Percentiles rank a stretch among this genome's conserved stretches.
Conservation (phyloP, 768 basidiomycete genomes). For the Suillus paluster region DNA sequence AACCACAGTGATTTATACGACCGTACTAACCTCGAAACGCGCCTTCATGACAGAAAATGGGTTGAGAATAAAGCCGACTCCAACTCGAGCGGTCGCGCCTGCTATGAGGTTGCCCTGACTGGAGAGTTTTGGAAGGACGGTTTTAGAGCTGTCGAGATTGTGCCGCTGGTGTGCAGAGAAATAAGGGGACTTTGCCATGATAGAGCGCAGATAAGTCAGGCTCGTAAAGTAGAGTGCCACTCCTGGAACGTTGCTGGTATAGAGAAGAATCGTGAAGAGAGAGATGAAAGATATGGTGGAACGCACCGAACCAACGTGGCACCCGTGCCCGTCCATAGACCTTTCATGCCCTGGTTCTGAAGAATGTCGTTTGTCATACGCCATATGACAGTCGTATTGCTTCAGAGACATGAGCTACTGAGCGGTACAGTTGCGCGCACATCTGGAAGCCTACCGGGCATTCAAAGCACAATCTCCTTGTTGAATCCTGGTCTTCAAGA, state of each 20-base stretch:
- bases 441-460: slow-evolving; percentile 44
- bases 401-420: slow-evolving; percentile 15
- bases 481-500: slow-evolving; percentile 91
- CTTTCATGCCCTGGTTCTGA: slow-evolving; percentile 61
- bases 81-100: slow-evolving; percentile 81
- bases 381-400: slow-evolving; percentile 48
- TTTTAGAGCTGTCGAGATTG: slow-evolving; percentile 36
- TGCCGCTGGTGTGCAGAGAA: slow-evolving; percentile 49
- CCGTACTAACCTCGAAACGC: slow-evolving; percentile 75
- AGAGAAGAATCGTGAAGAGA: slow-evolving; percentile 9
- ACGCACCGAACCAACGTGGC: slow-evolving; percentile 75
- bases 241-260: slow-evolving; percentile 83
- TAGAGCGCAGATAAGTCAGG: slow-evolving; percentile 77
- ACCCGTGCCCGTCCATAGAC: slow-evolving; percentile 88
- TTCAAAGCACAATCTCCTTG: slow-evolving; percentile 63
- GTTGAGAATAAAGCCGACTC: slow-evolving; percentile 84
- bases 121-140: slow-evolving; percentile 72
- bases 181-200: slow-evolving; percentile 73
- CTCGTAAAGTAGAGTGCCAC: slow-evolving; percentile 92
- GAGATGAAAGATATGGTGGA: not conserved
- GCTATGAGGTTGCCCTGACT: slow-evolving; percentile 83
- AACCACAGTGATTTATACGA: slow-evolving; percentile 1
- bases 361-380: slow-evolving; percentile 62
- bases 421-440: not conserved
- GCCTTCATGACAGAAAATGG: slow-evolving; percentile 93